Conservation (phyloP, 495 filamentous ascomycete species). For the Emericellopsis terricola region DNA sequence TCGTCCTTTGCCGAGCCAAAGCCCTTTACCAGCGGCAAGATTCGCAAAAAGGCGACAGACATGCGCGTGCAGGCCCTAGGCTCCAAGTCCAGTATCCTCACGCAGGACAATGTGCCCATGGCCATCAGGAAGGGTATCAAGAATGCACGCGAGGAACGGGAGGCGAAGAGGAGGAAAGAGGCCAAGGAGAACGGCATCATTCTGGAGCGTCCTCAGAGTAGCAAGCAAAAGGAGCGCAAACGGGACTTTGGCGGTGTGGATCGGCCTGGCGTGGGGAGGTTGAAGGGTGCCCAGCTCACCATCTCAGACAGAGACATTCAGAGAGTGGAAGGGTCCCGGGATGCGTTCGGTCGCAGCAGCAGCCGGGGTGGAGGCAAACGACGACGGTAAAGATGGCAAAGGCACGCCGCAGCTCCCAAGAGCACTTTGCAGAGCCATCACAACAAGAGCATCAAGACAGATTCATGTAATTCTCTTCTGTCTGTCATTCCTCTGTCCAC, state of each 20-base stretch:
- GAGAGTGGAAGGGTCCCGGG: slow-evolving; percentile 35
- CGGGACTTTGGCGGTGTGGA: slow-evolving; percentile 50
- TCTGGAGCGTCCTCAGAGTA: slow-evolving; percentile 42
- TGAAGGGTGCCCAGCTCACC: slow-evolving; percentile 59
- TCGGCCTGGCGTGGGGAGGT: slow-evolving; percentile 59
- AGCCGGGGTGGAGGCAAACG: slow-evolving; percentile 6
- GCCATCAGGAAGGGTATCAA: slow-evolving; percentile 61
- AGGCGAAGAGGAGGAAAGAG: slow-evolving; percentile 53
- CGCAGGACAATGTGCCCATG: slow-evolving; percentile 73
- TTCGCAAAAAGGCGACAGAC: slow-evolving; percentile 56
- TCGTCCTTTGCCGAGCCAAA: slow-evolving; percentile 7
- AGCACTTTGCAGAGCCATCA: too few species aligned
- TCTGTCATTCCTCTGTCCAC: too few species aligned
- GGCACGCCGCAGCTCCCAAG: too few species aligned
- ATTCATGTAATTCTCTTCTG: too few species aligned
- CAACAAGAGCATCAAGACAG: too few species aligned
- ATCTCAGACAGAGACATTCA: slow-evolving; percentile 61
- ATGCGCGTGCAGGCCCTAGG: slow-evolving; percentile 66
- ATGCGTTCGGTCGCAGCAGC: slow-evolving; percentile 11
- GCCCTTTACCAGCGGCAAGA: slow-evolving; percentile 21
- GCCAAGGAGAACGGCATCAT: slow-evolving; percentile 84
- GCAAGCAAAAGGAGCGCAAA: slow-evolving; percentile 21
- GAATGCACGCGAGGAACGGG: slow-evolving; percentile 40
- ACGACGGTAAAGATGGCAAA: background rate
- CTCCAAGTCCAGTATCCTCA: slow-evolving; percentile 51